A percentile compares a stretch with the other conserved stretches of the same genome.
Evolutionary conservation across 2,329 filamentous ascomycete species (phyloP).

Genomic region (Trematosphaeria pertusa): DNA sequence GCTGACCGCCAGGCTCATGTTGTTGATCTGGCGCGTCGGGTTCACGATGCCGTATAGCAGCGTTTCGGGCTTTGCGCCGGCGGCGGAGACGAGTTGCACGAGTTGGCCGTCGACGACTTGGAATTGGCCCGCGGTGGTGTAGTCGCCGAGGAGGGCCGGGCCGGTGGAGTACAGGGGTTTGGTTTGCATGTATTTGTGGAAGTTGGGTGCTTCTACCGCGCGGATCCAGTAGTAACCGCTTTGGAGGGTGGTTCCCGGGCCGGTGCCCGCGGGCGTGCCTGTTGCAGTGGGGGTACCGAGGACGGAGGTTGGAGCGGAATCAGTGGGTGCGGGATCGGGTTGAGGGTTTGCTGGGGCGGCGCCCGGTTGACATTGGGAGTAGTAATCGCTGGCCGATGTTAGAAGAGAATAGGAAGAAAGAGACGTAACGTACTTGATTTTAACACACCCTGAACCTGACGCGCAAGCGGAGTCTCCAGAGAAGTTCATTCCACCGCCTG

Average conservation of each 20-base stretch:
- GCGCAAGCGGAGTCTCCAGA: conserved; percentile 35
- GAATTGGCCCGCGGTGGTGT: conserved; percentile 65
- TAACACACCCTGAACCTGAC: conserved; percentile 36
- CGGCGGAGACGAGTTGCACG: conserved; percentile 59
- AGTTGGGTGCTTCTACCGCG: conserved; percentile 64
- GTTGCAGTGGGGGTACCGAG: conserved; percentile 28
- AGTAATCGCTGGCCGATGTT: conserved; percentile 38
- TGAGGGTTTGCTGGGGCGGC: conserved; percentile 23
- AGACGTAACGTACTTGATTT: conserved; percentile 32
- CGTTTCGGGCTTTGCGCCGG: conserved; percentile 53
- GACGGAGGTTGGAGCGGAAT: conserved; percentile 17
- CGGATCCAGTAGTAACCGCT: conserved; percentile 65
- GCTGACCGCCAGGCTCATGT: conserved; percentile 55
- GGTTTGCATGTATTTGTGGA: conserved; percentile 51
- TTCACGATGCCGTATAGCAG: conserved; percentile 42
- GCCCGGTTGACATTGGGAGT: conserved; percentile 52
- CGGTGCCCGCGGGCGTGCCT: conserved; percentile 34
- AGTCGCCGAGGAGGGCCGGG: conserved; percentile 59
- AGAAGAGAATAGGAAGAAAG: conserved; percentile 3
- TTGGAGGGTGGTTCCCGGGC: conserved; percentile 57
- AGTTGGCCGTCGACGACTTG: conserved; percentile 64
- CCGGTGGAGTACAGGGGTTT: conserved; percentile 50
- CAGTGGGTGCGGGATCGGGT: conserved; percentile 21
- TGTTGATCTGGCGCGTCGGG: conserved; percentile 36
- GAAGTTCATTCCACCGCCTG: conserved; percentile 40